Conservation (phyloP, 805 yeast genomes). For the Ogataea ramenticola region DNA sequence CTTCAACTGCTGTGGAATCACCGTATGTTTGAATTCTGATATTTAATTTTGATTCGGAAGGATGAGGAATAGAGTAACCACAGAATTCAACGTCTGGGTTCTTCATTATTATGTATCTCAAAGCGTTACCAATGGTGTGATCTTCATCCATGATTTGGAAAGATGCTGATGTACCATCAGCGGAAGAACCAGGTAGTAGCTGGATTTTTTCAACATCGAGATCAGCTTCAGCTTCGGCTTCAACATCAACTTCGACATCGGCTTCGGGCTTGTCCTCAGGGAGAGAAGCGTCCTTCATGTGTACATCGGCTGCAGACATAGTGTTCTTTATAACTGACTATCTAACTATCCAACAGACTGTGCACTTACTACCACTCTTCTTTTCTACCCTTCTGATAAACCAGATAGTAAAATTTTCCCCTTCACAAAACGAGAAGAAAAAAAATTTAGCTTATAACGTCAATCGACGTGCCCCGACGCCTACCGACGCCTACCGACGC, state of each 20-base stretch:
- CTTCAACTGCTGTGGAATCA: conserved; percentile 74
- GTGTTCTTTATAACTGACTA: too few species aligned
- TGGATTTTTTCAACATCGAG: conserved; percentile 51
- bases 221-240: not conserved
- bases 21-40: conserved; percentile 93
- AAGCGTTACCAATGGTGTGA: conserved; percentile 91
- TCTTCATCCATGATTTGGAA: conserved; percentile 92
- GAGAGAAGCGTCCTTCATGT: conserved; percentile 1
- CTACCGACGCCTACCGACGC: too few species aligned
- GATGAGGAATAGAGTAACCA: conserved; percentile 98
- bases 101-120: conserved; percentile 92
- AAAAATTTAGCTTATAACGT: too few species aligned
- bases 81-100: conserved; percentile 98
- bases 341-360: too few species aligned
- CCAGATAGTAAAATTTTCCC: too few species aligned
- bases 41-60: conserved; percentile 85
- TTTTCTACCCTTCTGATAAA: too few species aligned
- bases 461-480: too few species aligned
- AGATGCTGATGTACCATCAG: conserved; percentile 91
- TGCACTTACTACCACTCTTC: too few species aligned
- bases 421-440: too few species aligned
- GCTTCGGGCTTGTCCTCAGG: not conserved
- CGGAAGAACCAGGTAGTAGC: conserved; percentile 78
- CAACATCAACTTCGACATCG: not conserved
- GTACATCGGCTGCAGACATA: conserved; percentile 4